Conservation (phyloP, 331 rosid species). For the Quercus phellos region DNA sequence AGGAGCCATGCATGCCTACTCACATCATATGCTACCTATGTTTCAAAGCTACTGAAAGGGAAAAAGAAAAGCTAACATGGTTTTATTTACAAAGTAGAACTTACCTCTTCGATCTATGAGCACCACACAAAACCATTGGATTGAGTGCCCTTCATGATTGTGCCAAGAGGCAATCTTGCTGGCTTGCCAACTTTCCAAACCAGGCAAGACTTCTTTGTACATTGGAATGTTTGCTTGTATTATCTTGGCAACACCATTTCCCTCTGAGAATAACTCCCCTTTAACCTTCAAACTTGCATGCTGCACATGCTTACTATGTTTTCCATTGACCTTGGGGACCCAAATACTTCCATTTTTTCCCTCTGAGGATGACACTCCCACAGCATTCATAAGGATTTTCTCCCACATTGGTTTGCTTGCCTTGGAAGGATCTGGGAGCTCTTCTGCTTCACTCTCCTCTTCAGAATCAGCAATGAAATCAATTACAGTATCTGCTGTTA, state of each 20-base stretch:
- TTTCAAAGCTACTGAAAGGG: background rate
- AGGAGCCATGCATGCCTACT: background rate
- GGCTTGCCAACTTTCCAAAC: constrained; percentile 87
- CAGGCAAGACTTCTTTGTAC: constrained; percentile 81
- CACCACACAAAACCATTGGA: constrained; percentile 79
- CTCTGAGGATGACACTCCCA: constrained; percentile 47
- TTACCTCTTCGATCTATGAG: constrained; percentile 88
- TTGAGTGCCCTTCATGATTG: constrained; percentile 74
- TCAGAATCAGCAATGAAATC: constrained; percentile 71
- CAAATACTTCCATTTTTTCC: constrained; percentile 51
- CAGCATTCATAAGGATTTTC: constrained; percentile 40
- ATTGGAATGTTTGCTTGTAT: constrained; percentile 64
- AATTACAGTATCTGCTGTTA: constrained; percentile 73
- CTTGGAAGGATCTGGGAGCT: constrained; percentile 39
- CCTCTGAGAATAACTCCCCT: constrained; percentile 59
- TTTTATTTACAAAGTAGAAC: background rate
- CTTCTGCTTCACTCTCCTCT: constrained; percentile 68
- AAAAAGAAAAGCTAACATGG: background rate
- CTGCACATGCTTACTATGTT: constrained; percentile 63
- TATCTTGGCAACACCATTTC: constrained; percentile 53
- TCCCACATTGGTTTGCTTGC: constrained; percentile 47
- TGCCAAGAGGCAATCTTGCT: constrained; percentile 91
- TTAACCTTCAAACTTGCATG: constrained; percentile 48
- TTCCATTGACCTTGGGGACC: constrained; percentile 86
- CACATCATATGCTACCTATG: background rate